Conservation (phyloP, 202 grass and related monocot genomes). For the Cymbopogon flexuosus region DNA sequence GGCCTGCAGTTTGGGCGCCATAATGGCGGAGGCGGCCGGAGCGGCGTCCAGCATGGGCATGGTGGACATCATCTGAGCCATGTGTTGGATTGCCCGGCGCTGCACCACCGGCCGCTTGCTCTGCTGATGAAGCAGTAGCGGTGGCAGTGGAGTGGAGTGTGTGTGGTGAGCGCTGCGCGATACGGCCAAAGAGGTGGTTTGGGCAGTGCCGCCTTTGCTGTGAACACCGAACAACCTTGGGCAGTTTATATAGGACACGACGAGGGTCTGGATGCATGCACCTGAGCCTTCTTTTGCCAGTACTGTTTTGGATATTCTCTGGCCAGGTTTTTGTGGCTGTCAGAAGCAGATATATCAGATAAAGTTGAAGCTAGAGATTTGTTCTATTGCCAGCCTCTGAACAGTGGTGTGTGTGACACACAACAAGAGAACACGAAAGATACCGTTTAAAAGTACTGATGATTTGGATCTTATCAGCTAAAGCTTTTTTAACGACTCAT, state of each 20-base stretch:
- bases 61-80: conserved; percentile 47
- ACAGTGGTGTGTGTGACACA: not conserved
- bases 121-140: conserved; percentile 25
- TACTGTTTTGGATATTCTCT: conserved; percentile 38
- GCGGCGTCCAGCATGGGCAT: conserved; percentile 44
- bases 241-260: conserved; percentile 51
- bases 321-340: conserved; percentile 39
- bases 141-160: not conserved
- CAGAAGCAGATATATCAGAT: conserved; percentile 25
- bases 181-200: conserved; percentile 36
- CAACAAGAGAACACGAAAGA: not conserved
- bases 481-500: not conserved
- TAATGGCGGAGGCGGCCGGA: conserved; percentile 32
- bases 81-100: not conserved
- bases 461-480: not conserved
- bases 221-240: conserved; percentile 14
- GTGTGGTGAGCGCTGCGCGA: not conserved
- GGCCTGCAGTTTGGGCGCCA: conserved; percentile 14
- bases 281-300: conserved; percentile 18
- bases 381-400: not conserved
- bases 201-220: conserved; percentile 35
- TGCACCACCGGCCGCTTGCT: not conserved
- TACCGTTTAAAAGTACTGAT: not conserved
- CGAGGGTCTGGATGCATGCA: conserved; percentile 33
- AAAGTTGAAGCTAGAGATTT: conserved; percentile 19